Conservation (phyloP, 1,284 basidiomycete species). For the Coniferiporia weirii region DNA sequence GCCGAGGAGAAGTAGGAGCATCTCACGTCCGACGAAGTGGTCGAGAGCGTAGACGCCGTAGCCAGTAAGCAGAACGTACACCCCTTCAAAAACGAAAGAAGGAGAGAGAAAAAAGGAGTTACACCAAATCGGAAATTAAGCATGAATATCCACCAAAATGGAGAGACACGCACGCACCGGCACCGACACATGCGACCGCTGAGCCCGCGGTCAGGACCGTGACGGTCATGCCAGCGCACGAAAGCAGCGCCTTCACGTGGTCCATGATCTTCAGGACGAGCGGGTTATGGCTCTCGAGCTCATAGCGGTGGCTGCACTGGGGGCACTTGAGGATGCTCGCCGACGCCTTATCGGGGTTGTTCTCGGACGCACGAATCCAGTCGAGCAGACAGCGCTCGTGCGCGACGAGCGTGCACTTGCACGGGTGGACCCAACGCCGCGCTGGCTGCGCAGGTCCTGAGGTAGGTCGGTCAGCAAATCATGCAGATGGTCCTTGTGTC, state of each 20-base stretch:
- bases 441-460: constrained; percentile 42
- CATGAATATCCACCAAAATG: no score
- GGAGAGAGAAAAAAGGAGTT: no score
- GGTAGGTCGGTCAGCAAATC: not conserved
- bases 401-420: constrained; percentile 71
- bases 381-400: constrained; percentile 72
- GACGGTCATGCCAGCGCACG: constrained; percentile 44
- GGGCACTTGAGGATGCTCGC: constrained; percentile 69
- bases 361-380: constrained; percentile 68
- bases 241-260: constrained; percentile 42
- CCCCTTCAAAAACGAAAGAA: constrained; percentile 33
- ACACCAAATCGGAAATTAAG: no score
- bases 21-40: constrained; percentile 60
- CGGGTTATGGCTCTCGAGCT: constrained; percentile 59
- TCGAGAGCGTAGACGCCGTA: constrained; percentile 72
- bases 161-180: constrained; percentile 32
- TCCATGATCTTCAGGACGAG: constrained; percentile 45
- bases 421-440: constrained; percentile 69
- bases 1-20: constrained; percentile 55
- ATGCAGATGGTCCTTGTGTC: not conserved
- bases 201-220: constrained; percentile 43
- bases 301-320: constrained; percentile 64
- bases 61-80: constrained; percentile 55
- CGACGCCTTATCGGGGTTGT: constrained; percentile 41
- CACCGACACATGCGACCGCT: constrained; percentile 37